Evolutionary conservation across 2,329 filamentous ascomycete species (phyloP).

Genomic region (Stenocarpella maydis): DNA sequence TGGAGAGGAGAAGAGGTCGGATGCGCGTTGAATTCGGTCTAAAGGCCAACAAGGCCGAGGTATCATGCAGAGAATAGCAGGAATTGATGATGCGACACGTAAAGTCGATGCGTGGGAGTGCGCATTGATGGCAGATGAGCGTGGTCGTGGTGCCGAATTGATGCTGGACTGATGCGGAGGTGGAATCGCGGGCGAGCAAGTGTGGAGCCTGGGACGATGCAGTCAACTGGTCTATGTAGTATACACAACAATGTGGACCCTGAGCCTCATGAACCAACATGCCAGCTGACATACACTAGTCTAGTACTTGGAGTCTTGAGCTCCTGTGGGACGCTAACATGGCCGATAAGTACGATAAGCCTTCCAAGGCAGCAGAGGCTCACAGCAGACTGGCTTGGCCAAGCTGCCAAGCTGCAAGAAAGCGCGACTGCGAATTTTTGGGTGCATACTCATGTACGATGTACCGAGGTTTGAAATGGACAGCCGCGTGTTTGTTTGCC

Average conservation of each 20-base stretch:
- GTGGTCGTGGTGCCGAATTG: neutral
- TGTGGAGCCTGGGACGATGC: constrained; percentile 16
- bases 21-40: neutral
- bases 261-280: constrained; percentile 5
- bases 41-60: neutral
- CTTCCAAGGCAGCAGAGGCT: neutral
- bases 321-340: neutral
- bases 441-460: neutral
- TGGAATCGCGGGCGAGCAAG: constrained; percentile 22
- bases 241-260: too few relatives aligned
- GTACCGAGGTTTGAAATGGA: too few relatives aligned
- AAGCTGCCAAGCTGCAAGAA: neutral
- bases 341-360: neutral
- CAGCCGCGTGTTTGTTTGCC: too few relatives aligned
- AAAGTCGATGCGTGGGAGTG: neutral
- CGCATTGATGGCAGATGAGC: constrained; percentile 12
- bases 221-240: too few relatives aligned
- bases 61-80: neutral
- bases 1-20: neutral
- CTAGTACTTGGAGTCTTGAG: too few relatives aligned
- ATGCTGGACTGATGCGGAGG: constrained; percentile 5
- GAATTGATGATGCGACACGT: constrained; percentile 17
- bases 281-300: too few relatives aligned
- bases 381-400: too few relatives aligned
- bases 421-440: neutral